These are phyloP conservation scores for Trametes hirsuta DNA, from an alignment of 1,284 basidiomycete genomes.

Conservation along the genomic window DNA sequence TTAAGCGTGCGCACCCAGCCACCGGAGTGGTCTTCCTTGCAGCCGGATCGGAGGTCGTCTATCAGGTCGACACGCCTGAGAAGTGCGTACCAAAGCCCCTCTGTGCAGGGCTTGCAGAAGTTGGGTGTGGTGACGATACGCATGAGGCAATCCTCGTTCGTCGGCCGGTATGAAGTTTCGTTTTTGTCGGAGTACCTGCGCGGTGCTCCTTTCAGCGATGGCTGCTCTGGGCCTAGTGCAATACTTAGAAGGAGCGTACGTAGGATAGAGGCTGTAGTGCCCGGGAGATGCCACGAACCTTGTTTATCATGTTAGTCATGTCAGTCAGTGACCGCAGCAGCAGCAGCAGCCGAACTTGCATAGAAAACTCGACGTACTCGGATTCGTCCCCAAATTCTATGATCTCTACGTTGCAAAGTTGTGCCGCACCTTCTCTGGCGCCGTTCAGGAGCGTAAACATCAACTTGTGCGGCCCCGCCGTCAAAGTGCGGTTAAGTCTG, in stretches of 20 bases:
- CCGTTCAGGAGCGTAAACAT: slow-evolving; percentile 58
- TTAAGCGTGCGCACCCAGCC: slow-evolving; percentile 38
- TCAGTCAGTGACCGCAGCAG: not conserved
- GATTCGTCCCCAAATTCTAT: slow-evolving; percentile 72
- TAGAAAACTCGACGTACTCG: slow-evolving; percentile 49
- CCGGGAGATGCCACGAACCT: slow-evolving; percentile 68
- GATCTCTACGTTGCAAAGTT: slow-evolving; percentile 77
- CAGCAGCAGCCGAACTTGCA: not conserved
- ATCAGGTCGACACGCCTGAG: slow-evolving; percentile 62
- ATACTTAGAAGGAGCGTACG: slow-evolving; percentile 44
- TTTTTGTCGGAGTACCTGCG: slow-evolving; percentile 63
- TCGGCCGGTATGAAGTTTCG: slow-evolving; percentile 70
- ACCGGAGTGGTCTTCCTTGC: slow-evolving; percentile 29
- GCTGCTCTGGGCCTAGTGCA: not conserved
- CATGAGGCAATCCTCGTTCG: slow-evolving; percentile 87
- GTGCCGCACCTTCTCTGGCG: slow-evolving; percentile 59
- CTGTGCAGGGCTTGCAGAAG: slow-evolving; percentile 78
- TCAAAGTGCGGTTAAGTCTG: slow-evolving; percentile 42
- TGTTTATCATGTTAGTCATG: not conserved
- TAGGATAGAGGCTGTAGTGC: slow-evolving; percentile 76
- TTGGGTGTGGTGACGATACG: slow-evolving; percentile 69
- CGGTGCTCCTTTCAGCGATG: not conserved
- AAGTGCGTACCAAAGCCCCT: slow-evolving; percentile 72
- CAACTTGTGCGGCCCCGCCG: slow-evolving; percentile 56
- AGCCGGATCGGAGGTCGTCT: slow-evolving; percentile 49